phyloP scores from a whole-genome alignment of 306 rosid species.

The Potentilla sterilis region DNA sequence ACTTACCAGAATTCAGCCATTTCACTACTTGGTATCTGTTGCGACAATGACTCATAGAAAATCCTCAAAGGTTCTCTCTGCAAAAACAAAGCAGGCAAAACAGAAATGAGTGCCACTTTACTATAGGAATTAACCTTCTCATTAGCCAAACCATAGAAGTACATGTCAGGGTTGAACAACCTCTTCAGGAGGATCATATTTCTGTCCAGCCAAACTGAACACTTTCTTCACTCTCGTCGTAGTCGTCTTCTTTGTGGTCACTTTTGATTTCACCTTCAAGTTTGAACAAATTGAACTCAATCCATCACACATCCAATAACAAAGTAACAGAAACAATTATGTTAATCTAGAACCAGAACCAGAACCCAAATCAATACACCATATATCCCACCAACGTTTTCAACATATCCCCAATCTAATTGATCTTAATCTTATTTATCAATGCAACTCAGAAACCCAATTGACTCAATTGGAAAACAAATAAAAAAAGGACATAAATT shows the following conservation, averaged over 20 bases:
- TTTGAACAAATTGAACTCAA: constrained; percentile 22
- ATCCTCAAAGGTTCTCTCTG: constrained; percentile 95
- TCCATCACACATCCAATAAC: constrained; percentile 24
- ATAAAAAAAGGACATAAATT: constrained; percentile 11
- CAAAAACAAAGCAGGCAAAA: constrained; percentile 28
- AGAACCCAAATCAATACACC: not conserved
- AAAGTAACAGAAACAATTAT: constrained; percentile 15
- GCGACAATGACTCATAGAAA: constrained; percentile 80
- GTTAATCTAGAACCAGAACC: constrained; percentile 2
- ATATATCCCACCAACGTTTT: constrained; percentile 6
- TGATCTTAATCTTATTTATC: not conserved
- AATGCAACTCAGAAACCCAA: constrained; percentile 18
- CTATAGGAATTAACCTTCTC: not conserved
- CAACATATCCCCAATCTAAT: not conserved
- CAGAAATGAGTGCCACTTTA: constrained; percentile 20
- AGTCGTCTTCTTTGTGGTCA: constrained; percentile 33
- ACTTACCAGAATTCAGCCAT: constrained; percentile 90
- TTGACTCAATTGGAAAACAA: constrained; percentile 24
- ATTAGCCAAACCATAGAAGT: constrained; percentile 19
- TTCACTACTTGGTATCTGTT: constrained; percentile 87
- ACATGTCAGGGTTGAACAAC: constrained; percentile 36
- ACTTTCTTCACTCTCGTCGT: constrained; percentile 70
- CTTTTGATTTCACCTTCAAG: constrained; percentile 71
- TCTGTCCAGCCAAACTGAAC: constrained; percentile 81
- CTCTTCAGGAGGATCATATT: constrained; percentile 92